Percentiles rank a stretch among this genome's conserved stretches.
Conservation (phyloP, 1,284 basidiomycete species). For the Ustilago sp. region DNA sequence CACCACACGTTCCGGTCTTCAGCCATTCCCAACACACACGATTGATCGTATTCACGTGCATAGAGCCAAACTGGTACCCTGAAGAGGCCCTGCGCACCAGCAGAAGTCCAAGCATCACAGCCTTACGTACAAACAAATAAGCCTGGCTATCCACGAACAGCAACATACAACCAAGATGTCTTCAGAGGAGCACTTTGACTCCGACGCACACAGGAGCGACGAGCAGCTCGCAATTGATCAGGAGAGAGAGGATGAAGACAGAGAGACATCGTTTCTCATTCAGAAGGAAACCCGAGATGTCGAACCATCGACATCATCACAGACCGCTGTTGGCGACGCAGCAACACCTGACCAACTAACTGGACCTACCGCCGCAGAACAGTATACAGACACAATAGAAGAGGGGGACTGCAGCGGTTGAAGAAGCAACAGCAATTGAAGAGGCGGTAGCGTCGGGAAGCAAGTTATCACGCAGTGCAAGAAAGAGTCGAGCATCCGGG, state of each 20-base stretch:
- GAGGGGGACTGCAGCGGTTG: conserved; percentile 7
- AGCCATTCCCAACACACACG: neutral
- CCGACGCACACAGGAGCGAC: conserved; percentile 32
- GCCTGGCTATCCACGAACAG: neutral
- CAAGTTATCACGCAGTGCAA: conserved; percentile 11
- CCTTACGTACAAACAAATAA: neutral
- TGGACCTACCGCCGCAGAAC: neutral
- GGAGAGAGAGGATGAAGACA: conserved; percentile 39
- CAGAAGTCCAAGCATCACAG: no score
- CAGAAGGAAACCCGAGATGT: conserved; percentile 22
- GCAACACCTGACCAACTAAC: neutral
- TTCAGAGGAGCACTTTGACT: conserved; percentile 25
- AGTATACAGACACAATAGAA: neutral
- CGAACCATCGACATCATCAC: conserved; percentile 1
- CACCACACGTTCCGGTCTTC: neutral
- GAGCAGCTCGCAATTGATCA: conserved; percentile 43
- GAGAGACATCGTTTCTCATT: conserved; percentile 37
- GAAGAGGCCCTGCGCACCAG: neutral
- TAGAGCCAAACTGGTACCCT: no score
- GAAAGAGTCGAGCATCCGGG: conserved; percentile 22
- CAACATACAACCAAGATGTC: conserved; percentile 26
- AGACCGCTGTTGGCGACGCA: neutral
- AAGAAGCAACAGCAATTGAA: conserved; percentile 1
- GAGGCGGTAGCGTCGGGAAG: conserved; percentile 6
- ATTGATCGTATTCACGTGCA: neutral